Conservation (phyloP, 768 basidiomycete genomes). For the Baorangia bicolor region DNA sequence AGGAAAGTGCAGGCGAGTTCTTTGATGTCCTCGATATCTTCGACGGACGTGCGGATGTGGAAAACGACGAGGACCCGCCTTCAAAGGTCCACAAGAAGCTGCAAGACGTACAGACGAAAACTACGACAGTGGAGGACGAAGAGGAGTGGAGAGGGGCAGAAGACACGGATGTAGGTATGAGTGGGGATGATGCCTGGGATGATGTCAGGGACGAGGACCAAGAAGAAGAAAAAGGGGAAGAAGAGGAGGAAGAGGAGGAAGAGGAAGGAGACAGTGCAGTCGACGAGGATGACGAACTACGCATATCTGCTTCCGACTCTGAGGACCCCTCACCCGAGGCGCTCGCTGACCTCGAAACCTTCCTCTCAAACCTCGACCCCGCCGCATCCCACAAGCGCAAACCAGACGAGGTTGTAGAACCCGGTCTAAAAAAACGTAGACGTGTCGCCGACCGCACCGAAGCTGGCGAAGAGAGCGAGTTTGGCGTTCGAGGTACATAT, state of each 20-base stretch:
- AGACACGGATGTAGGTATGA: conserved; percentile 30
- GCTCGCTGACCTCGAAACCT: conserved; percentile 66
- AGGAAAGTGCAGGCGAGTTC: conserved; percentile 52
- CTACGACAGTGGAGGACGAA: conserved; percentile 45
- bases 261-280: conserved; percentile 35
- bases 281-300: conserved; percentile 44
- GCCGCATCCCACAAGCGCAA: conserved; percentile 59
- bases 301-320: conserved; percentile 45
- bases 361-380: conserved; percentile 65
- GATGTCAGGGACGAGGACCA: conserved; percentile 14
- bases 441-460: conserved; percentile 71
- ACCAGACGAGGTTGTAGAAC: conserved; percentile 23
- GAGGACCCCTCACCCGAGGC: conserved; percentile 55
- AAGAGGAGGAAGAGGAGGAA: conserved; percentile 33
- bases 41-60: conserved; percentile 54
- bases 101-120: conserved; percentile 47
- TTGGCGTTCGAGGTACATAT: conserved; percentile 54
- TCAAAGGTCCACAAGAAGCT: conserved; percentile 10
- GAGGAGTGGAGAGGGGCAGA: conserved; percentile 28
- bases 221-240: too few relatives aligned
- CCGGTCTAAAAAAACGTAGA: conserved; percentile 49
- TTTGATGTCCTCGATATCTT: conserved; percentile 65
- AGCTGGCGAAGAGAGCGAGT: conserved; percentile 80
- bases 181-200: conserved; percentile 37
- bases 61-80: conserved; percentile 7